These are phyloP conservation scores for Diddensiella santjacobensis DNA, from an alignment of 805 yeast genomes.

Conservation along the genomic window DNA sequence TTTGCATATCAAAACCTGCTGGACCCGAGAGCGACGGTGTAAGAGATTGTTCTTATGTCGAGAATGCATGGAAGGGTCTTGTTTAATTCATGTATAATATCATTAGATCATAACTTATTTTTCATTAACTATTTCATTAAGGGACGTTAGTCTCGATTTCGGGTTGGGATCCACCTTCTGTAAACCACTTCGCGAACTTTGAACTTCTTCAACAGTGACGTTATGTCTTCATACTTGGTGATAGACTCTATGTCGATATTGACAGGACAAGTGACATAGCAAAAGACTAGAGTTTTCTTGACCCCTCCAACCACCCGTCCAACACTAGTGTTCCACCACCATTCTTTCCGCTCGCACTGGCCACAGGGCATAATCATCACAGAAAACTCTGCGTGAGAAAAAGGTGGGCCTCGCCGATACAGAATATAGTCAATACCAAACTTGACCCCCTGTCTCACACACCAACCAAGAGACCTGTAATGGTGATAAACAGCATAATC, in stretches of 20 bases:
- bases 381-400: conserved; percentile 88
- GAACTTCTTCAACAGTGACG: conserved; percentile 40
- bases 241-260: conserved; percentile 16
- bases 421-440: conserved; percentile 84
- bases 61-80: conserved; percentile 61
- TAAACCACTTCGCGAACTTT: conserved; percentile 63
- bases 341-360: conserved; percentile 36
- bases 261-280: conserved; percentile 56
- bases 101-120: neutral
- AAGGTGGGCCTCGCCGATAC: conserved; percentile 91
- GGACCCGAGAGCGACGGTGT: conserved; percentile 46
- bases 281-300: conserved; percentile 67
- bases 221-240: conserved; percentile 12
- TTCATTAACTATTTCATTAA: neutral
- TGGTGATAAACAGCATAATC: conserved; percentile 79
- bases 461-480: conserved; percentile 89
- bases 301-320: conserved; percentile 87
- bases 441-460: conserved; percentile 86
- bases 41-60: conserved; percentile 85
- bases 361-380: conserved; percentile 43
- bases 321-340: conserved; percentile 63
- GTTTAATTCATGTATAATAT: conserved; percentile 9
- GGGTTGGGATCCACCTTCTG: conserved; percentile 81
- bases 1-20: conserved; percentile 84
- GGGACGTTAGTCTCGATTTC: conserved; percentile 63